phyloP scores from a whole-genome alignment of 805 yeast species.

The Candida quercuum region DNA sequence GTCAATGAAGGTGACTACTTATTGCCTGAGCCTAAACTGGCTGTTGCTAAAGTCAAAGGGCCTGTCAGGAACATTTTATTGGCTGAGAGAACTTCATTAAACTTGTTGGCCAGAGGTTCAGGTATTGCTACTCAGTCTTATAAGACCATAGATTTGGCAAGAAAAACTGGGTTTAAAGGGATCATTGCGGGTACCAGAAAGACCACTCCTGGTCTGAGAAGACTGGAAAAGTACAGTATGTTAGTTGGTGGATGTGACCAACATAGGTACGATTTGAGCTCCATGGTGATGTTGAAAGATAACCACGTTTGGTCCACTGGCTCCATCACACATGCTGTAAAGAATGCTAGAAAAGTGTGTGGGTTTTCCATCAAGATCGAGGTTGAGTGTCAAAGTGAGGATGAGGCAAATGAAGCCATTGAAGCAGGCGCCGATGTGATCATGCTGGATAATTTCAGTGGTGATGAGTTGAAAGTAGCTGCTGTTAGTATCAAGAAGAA shows the following conservation, averaged over 20 bases:
- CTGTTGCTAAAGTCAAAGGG: slow-evolving; percentile 76
- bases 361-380: slow-evolving; percentile 90
- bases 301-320: slow-evolving; percentile 93
- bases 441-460: slow-evolving; percentile 86
- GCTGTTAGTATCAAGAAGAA: slow-evolving; percentile 56
- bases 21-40: slow-evolving; percentile 52
- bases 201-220: slow-evolving; percentile 93
- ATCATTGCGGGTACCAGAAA: slow-evolving; percentile 93
- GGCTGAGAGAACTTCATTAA: slow-evolving; percentile 84
- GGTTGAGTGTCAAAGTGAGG: slow-evolving; percentile 83
- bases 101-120: slow-evolving; percentile 73
- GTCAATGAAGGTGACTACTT: slow-evolving; percentile 62
- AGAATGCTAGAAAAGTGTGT: slow-evolving; percentile 68
- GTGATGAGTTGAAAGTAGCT: slow-evolving; percentile 56
- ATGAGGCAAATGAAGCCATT: slow-evolving; percentile 89
- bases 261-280: slow-evolving; percentile 84
- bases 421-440: slow-evolving; percentile 93
- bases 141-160: slow-evolving; percentile 54
- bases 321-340: slow-evolving; percentile 80
- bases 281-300: slow-evolving; percentile 96
- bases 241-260: slow-evolving; percentile 91
- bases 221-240: slow-evolving; percentile 90
- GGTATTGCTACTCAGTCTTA: slow-evolving; percentile 82
- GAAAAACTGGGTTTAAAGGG: slow-evolving; percentile 66
- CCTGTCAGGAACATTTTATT: slow-evolving; percentile 73